These are phyloP conservation scores for Phytopythium boreale DNA, from an alignment of 352 stramenopile genomes.

Conservation along the genomic window DNA sequence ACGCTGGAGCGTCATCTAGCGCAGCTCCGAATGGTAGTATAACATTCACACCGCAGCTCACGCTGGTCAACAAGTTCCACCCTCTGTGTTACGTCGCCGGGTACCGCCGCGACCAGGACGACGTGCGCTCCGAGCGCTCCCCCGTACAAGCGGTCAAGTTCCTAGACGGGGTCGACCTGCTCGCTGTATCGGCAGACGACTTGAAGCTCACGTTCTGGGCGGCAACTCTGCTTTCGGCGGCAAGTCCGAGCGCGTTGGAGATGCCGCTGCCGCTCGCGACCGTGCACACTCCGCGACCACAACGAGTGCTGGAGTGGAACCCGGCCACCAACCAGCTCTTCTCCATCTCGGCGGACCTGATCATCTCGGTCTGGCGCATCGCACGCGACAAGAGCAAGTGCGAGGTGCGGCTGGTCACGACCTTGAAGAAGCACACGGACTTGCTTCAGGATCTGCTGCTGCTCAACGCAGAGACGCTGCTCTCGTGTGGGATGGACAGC, in stretches of 20 bases:
- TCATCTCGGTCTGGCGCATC: constrained; percentile 68
- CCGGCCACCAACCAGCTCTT: constrained; percentile 46
- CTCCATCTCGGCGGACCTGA: constrained; percentile 67
- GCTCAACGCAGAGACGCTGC: constrained; percentile 62
- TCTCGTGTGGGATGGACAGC: constrained; percentile 78
- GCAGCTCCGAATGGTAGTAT: neutral
- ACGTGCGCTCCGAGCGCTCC: constrained; percentile 69
- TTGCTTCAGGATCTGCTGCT: constrained; percentile 70
- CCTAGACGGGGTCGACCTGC: constrained; percentile 47
- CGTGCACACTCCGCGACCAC: constrained; percentile 59
- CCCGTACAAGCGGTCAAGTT: constrained; percentile 76
- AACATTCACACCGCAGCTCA: constrained; percentile 39
- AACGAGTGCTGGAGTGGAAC: constrained; percentile 75
- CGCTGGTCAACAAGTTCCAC: constrained; percentile 69
- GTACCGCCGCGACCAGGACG: constrained; percentile 75
- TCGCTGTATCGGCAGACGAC: constrained; percentile 69
- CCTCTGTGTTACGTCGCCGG: constrained; percentile 62
- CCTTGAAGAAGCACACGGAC: constrained; percentile 66
- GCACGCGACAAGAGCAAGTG: constrained; percentile 34
- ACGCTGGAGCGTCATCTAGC: neutral
- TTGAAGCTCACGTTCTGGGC: constrained; percentile 81
- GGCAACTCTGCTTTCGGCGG: constrained; percentile 53
- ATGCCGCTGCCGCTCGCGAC: constrained; percentile 59
- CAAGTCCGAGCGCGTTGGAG: constrained; percentile 58
- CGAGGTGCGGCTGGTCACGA: constrained; percentile 48